Evolutionary conservation across 2,329 filamentous ascomycete species (phyloP).

Genomic region (Podosphaera xanthii): DNA sequence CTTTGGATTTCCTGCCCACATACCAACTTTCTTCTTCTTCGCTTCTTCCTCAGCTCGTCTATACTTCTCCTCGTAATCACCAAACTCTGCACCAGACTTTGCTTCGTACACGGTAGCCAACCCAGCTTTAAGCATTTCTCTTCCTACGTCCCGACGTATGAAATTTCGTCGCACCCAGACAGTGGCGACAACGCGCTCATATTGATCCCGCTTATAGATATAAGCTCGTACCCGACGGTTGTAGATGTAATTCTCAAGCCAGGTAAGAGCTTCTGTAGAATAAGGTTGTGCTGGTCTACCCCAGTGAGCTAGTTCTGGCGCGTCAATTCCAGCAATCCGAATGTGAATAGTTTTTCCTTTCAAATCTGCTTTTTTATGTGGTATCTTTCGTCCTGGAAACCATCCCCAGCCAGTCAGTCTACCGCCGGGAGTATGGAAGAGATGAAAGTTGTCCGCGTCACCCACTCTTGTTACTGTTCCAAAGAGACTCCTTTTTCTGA

Average conservation of each 20-base stretch:
- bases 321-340: slow-evolving; percentile 77
- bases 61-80: slow-evolving; percentile 42
- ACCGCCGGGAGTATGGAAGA: slow-evolving; percentile 91
- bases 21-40: slow-evolving; percentile 38
- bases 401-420: slow-evolving; percentile 77
- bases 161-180: slow-evolving; percentile 47
- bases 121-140: slow-evolving; percentile 71
- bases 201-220: slow-evolving; percentile 72
- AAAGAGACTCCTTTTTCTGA: slow-evolving; percentile 53
- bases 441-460: slow-evolving; percentile 84
- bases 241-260: slow-evolving; percentile 52
- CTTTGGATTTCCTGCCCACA: slow-evolving; percentile 48
- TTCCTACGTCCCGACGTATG: slow-evolving; percentile 56
- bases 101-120: slow-evolving; percentile 86
- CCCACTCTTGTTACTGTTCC: slow-evolving; percentile 83
- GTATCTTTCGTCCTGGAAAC: slow-evolving; percentile 49
- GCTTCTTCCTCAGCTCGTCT: slow-evolving; percentile 42
- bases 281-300: slow-evolving; percentile 71
- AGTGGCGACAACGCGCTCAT: slow-evolving; percentile 71
- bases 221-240: slow-evolving; percentile 58
- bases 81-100: slow-evolving; percentile 75
- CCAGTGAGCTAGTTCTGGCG: slow-evolving; percentile 82
- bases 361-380: slow-evolving; percentile 41
- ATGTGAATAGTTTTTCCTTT: slow-evolving; percentile 67
- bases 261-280: slow-evolving; percentile 56